Evolutionary conservation across 2,329 filamentous ascomycete species (phyloP).

Genomic region (Aspergillus pseudotamarii): DNA sequence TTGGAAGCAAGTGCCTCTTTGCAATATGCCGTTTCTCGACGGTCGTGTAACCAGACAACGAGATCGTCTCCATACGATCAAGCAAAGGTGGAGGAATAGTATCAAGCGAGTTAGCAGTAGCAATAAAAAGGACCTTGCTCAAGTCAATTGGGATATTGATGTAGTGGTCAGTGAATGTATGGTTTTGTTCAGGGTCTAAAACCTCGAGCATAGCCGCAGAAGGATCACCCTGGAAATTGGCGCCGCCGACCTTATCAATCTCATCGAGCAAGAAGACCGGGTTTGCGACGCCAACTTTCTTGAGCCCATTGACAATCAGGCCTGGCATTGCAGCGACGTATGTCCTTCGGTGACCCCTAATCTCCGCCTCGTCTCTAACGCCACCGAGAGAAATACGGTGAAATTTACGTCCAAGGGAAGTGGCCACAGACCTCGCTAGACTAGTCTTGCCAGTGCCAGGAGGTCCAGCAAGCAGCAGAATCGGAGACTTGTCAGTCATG

Average conservation of each 20-base stretch:
- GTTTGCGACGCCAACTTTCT: slow-evolving; percentile 94
- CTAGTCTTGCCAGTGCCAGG: slow-evolving; percentile 97
- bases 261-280: slow-evolving; percentile 95
- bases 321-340: slow-evolving; percentile 99
- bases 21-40: slow-evolving; percentile 97
- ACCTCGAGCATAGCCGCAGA: slow-evolving; percentile 98
- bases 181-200: slow-evolving; percentile 94
- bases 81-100: slow-evolving; percentile 92
- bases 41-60: slow-evolving; percentile 92
- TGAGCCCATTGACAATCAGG: slow-evolving; percentile 86
- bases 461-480: slow-evolving; percentile 87
- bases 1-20: slow-evolving; percentile 88
- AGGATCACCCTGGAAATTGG: slow-evolving; percentile 92
- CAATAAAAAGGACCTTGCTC: slow-evolving; percentile 95
- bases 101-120: slow-evolving; percentile 91
- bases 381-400: slow-evolving; percentile 95
- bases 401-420: slow-evolving; percentile 90
- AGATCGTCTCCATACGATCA: slow-evolving; percentile 96
- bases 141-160: slow-evolving; percentile 94
- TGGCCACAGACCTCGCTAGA: slow-evolving; percentile 88
- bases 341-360: slow-evolving; percentile 88
- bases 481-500: slow-evolving; percentile 93
- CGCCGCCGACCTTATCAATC: slow-evolving; percentile 92
- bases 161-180: slow-evolving; percentile 94
- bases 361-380: slow-evolving; percentile 94